Evolutionary conservation across 2,329 filamentous ascomycete species (phyloP), one percentile per base, ranked within the genome.

Genomic region (Claviceps purpurea): DNA sequence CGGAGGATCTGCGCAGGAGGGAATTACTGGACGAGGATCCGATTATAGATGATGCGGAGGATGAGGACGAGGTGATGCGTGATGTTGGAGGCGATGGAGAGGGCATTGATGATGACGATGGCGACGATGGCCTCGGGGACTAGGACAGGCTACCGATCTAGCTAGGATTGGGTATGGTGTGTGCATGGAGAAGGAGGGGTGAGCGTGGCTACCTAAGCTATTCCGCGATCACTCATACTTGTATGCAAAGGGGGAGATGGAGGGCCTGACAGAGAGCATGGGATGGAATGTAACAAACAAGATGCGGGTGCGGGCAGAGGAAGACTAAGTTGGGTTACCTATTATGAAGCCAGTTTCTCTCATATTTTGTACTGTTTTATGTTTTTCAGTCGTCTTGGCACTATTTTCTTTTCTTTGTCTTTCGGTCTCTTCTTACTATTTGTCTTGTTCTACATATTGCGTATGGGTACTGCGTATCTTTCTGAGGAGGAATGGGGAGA

Each of bases 1-100:
- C 65, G 13, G 80, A 82, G 60, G 79, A 83, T 58, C 64, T 82
- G 37, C 69, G 74, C 30, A 69, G 73, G 51, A 69, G 76, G 50
- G 79, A 78, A 60, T 63, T 82, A 51, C 56, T 81, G 24, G 78
- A 77, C 26, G 69, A 75, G 5, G 75, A 78, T 40, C 62, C 62
- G 2, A 64, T 69, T 43, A 65, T 62, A 39, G 65, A 64, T 40
- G 64, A 66, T 54, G 66, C 61, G 34, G 65, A 63, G 38, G 64
- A 66, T 54, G 64, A 64, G 26, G 60, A 65, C 38, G 61, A 59
- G 54, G 58, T 40, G 55, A 57, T 55, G 50, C 58, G 59, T 57
- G 64, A 70, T 54, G 70, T 70, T 49, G 42, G 11, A 1, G 44
- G 26, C 10, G 26, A 34, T n/a, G 68, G 64, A 54, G 70, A 73